A percentile compares a stretch with the other conserved stretches of the same genome.
Evolutionary conservation across 2,329 filamentous ascomycete species (phyloP).

Genomic region (Epichloe brachyelytri): DNA sequence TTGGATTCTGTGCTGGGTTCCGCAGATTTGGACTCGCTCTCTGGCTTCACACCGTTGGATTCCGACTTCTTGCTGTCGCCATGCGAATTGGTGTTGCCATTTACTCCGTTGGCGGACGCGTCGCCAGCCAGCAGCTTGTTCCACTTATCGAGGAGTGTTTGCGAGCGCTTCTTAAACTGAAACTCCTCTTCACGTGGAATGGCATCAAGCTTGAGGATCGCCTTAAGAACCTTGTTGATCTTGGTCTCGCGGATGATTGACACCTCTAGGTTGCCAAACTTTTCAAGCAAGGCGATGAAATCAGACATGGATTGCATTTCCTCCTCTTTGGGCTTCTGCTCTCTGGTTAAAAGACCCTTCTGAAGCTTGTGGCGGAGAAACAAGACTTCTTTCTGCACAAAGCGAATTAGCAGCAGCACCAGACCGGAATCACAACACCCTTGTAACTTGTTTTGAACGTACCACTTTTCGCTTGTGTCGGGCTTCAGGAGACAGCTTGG

Average conservation of each 20-base stretch:
- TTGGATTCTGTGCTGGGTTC: slow-evolving; percentile 6
- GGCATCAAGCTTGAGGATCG: slow-evolving; percentile 71
- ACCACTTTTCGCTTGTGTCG: slow-evolving; percentile 47
- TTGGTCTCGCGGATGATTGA: slow-evolving; percentile 84
- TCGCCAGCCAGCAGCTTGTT: slow-evolving; percentile 64
- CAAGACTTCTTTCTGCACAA: slow-evolving; percentile 57
- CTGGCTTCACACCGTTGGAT: slow-evolving; percentile 27
- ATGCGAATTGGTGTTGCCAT: slow-evolving; percentile 22
- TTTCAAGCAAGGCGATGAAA: slow-evolving; percentile 70
- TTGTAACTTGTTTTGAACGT: slow-evolving; percentile 12
- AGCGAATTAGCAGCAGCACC: background rate
- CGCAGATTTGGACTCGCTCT: slow-evolving; percentile 7
- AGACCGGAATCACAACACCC: slow-evolving; percentile 18
- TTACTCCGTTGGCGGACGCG: slow-evolving; percentile 33
- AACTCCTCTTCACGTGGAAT: slow-evolving; percentile 86
- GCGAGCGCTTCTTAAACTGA: slow-evolving; percentile 74
- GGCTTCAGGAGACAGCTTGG: slow-evolving; percentile 45
- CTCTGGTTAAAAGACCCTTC: slow-evolving; percentile 78
- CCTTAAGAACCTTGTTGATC: slow-evolving; percentile 97
- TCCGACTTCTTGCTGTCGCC: slow-evolving; percentile 14
- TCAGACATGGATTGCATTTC: slow-evolving; percentile 71
- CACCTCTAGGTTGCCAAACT: slow-evolving; percentile 66
- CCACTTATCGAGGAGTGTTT: slow-evolving; percentile 75
- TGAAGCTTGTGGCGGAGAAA: slow-evolving; percentile 92
- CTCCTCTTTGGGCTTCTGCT: slow-evolving; percentile 73